phyloP scores from a whole-genome alignment of 2,329 filamentous ascomycete genomes.

The Xylariaceae sp. region DNA sequence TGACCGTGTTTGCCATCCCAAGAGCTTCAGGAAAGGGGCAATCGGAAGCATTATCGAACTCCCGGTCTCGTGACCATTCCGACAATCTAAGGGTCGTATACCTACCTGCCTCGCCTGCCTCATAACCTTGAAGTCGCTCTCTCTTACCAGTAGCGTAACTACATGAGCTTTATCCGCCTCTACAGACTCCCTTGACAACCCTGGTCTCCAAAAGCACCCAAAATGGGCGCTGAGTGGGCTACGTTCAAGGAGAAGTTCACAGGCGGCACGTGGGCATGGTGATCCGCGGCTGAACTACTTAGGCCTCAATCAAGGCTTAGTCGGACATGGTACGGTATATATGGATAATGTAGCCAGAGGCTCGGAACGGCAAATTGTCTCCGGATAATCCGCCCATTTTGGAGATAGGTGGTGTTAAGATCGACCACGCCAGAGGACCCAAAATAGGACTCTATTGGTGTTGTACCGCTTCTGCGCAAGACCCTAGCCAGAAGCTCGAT shows the following conservation, averaged over 20 bases:
- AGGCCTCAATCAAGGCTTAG: not conserved
- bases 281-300: not conserved
- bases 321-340: not conserved
- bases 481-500: not conserved
- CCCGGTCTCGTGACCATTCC: too few relatives aligned
- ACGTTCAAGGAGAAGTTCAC: not conserved
- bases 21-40: too few relatives aligned
- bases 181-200: not conserved
- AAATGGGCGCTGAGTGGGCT: not conserved
- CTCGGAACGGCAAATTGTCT: not conserved
- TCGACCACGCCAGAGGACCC: not conserved
- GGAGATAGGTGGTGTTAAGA: not conserved
- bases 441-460: conserved; percentile 1
- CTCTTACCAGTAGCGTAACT: too few relatives aligned
- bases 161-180: too few relatives aligned
- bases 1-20: too few relatives aligned
- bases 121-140: too few relatives aligned
- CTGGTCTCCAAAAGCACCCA: not conserved
- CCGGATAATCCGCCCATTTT: not conserved
- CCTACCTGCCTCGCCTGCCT: too few relatives aligned
- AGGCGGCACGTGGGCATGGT: not conserved
- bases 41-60: too few relatives aligned
- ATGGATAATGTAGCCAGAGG: not conserved
- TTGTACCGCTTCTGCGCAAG: not conserved
- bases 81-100: too few relatives aligned